Evolutionary conservation across 2,329 filamentous ascomycete genomes (phyloP), one percentile per base, ranked within the genome.

Genomic region (Ceratocystis diversiconidia): DNA sequence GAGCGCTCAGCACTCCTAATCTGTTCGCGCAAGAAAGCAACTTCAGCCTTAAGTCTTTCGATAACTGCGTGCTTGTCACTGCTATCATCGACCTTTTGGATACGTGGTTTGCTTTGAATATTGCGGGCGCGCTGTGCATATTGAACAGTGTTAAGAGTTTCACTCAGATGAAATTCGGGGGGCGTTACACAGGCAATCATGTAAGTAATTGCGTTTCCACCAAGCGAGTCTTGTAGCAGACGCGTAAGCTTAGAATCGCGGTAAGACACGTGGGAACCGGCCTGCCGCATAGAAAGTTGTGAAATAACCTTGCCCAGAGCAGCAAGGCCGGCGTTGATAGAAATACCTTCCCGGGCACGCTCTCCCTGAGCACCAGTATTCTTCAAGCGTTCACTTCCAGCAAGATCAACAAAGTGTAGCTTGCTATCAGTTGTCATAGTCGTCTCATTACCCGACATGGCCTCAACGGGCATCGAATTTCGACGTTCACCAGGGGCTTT

Each of bases 181-280:
- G 92, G 92, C 0, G 92, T 99, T 36, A 99, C 92, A 76, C 94
- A 99, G 7, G 94, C 94, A 76, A 99, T 94, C 94, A 99, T 97
- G 77, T 97, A 99, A 0, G 94, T 99, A 73, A 96, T 95, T 44
- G 94, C 94, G 73, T 95, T 97, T 3, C 94, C 94, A 66, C 94
- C 94, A 4, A 99, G 81, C 0, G 94, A 99, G 75, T 99, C 94
- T 78, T 99, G 94, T 19, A 99, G 83, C 28, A 99, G 80, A 67
- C 94, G 87, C 10, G 94, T 99, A 70, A 99, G 85, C 74, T 91
- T 92, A n/a, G 94, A 97, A 76, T 99, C 94, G 69, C 94, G 90
- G 74, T 99, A 99, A 1, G 94, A 99, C 66, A 99, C 92, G 75
- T 97, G 91, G 3, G 90, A 87, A 61, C 90, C 91, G 57, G 88